Evolutionary conservation across 139 green algal species (phyloP), one percentile per base, ranked within the genome.

Genomic region (Gonium pectorale): DNA sequence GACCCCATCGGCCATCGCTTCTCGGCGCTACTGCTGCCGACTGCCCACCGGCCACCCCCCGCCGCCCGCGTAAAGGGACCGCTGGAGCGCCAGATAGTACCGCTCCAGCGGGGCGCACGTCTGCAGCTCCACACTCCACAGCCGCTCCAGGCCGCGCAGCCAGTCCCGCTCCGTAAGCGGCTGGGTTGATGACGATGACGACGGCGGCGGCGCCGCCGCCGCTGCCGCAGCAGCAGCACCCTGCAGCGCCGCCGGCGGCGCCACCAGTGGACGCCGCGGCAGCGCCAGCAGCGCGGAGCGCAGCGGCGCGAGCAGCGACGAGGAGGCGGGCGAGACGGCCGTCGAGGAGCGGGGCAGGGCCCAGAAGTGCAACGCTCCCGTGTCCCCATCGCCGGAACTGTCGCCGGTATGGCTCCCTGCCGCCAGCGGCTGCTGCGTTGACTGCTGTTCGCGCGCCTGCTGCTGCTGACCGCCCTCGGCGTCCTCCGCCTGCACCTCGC

Each of bases 41-140:
- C n/a, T n/a, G n/a, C n/a, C 59, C 75, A 82, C 29, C 33, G 75
- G 40, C 75, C 75, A 82, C 1, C 75, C 75, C 59, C 59, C 75
- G 5, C 40, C 75, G 13, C 54, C 75, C 56, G 75, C 41, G 26
- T 62, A 37, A 24, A 33, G 38, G 13, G 26, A n/a, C 17, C 41
- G 17, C 75, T 33, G 46, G 8, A 40, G 13, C 15, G 59, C 59
- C 27, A 51, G 24, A 22, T 24, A 41, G 59, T 82, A 82, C 0
- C 75, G 38, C 59, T 71, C 59, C 75, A 82, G 29, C 24, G 59
- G 22, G 11, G 40, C 11, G 22, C 38, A 62, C 11, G 13, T 21
- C 40, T 51, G 59, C 56, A 82, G 54, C 56, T 82, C 75, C 13
- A 33, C 19, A 15, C 21, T n/a, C 75, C 75, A 82, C 75, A 82